These are phyloP conservation scores for Insectozyma bohioensis DNA, from an alignment of 1,139 yeast genomes.

Conservation along the genomic window DNA sequence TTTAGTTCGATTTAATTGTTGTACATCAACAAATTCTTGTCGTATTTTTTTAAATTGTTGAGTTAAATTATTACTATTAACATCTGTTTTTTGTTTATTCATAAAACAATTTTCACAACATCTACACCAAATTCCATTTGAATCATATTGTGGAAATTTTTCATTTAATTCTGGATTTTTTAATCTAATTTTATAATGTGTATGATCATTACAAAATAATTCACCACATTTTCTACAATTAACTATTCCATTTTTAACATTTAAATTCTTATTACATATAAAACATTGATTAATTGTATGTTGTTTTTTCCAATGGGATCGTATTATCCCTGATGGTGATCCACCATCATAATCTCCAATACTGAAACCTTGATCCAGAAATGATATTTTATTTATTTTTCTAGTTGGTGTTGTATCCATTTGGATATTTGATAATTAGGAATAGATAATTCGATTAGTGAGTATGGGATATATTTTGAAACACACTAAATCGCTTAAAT, in stretches of 20 bases:
- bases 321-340: slow-evolving; percentile 30
- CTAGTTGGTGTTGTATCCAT: slow-evolving; percentile 14
- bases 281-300: slow-evolving; percentile 30
- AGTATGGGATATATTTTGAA: too few species aligned
- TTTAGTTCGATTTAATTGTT: slow-evolving; percentile 52
- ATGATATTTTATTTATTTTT: slow-evolving; percentile 32
- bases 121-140: slow-evolving; percentile 62
- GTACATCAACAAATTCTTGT: slow-evolving; percentile 35
- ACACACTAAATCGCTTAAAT: neutral
- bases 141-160: slow-evolving; percentile 38
- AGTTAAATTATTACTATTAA: slow-evolving; percentile 53
- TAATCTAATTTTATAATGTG: slow-evolving; percentile 49
- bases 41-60: slow-evolving; percentile 42
- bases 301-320: slow-evolving; percentile 64
- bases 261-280: slow-evolving; percentile 42
- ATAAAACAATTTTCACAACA: slow-evolving; percentile 67
- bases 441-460: neutral
- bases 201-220: slow-evolving; percentile 66
- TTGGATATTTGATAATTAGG: neutral
- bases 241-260: slow-evolving; percentile 50
- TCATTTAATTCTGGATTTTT: slow-evolving; percentile 31
- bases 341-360: slow-evolving; percentile 19
- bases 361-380: slow-evolving; percentile 37
- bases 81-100: slow-evolving; percentile 39
- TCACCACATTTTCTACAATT: slow-evolving; percentile 75